These are phyloP conservation scores for Exophiala aquamarina DNA, from an alignment of 2,329 filamentous ascomycete species.

Conservation along the genomic window DNA sequence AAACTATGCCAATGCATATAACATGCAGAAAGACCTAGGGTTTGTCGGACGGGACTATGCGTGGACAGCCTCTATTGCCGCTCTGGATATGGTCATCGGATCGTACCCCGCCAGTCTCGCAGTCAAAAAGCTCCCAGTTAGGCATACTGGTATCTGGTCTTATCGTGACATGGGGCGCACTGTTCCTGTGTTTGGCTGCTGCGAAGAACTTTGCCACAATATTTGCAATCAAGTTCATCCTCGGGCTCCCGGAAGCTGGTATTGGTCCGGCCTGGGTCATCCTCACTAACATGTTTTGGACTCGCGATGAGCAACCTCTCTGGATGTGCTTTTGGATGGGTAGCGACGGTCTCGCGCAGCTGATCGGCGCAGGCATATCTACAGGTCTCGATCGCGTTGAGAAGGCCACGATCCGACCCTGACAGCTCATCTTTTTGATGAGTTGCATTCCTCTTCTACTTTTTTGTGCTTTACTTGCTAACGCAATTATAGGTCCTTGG, in stretches of 20 bases:
- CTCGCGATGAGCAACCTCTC: slow-evolving; percentile 56
- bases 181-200: slow-evolving; percentile 20
- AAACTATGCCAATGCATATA: slow-evolving; percentile 5
- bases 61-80: slow-evolving; percentile 31
- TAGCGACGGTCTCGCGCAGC: slow-evolving; percentile 60
- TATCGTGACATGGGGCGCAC: slow-evolving; percentile 36
- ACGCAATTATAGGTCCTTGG: neutral
- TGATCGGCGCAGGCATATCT: slow-evolving; percentile 46
- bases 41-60: slow-evolving; percentile 34
- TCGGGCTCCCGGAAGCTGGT: slow-evolving; percentile 61
- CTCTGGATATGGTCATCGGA: slow-evolving; percentile 1
- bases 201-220: slow-evolving; percentile 43
- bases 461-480: no score
- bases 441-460: no score
- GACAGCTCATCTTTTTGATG: neutral
- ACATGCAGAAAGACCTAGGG: slow-evolving; percentile 5
- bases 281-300: slow-evolving; percentile 61
- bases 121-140: slow-evolving; percentile 4
- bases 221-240: slow-evolving; percentile 56
- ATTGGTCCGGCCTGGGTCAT: slow-evolving; percentile 61
- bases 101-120: slow-evolving; percentile 6
- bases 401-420: slow-evolving; percentile 16
- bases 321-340: slow-evolving; percentile 63
- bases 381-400: slow-evolving; percentile 56
- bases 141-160: slow-evolving; percentile 2